Evolutionary conservation across 129 eudicot genomes (phyloP), one percentile per base, ranked within the genome.

Genomic region (Glebionis coronaria): DNA sequence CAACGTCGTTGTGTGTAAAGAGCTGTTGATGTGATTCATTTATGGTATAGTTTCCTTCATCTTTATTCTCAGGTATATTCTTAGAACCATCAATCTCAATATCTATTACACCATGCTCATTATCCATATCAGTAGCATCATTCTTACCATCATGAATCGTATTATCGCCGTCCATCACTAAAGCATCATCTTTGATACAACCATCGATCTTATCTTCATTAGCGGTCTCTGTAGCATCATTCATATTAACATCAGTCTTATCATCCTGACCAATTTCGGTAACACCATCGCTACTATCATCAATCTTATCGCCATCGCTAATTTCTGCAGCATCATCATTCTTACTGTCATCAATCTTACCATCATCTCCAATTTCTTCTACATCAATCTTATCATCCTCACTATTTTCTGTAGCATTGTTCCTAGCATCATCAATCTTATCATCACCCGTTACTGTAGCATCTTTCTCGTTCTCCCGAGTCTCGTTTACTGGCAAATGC

Each of bases 21-120:
- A 72, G 67, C 65, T 78, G 80, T 53, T 70, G 87, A 72, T 70
- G 72, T 52, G 51, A 70, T 45, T 61, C 83, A 61, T 68, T 51
- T 16, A 50, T 51, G n/a, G 47, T 50, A 63, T 45, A 27, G 19
- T 47, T 67, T 52, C 54, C 78, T 25, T 78, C 83, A 20, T 47
- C 40, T 51, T 73, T 63, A 21, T 46, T 61, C 51, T 82, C 78
- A 6, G 65, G 44, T 49, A 78, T 64, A 42, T 82, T 75, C 55
- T 45, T 61, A 29, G 46, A 29, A 18, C 61, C 72, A 44, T 65
- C 56, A 61, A 68, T 42, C 15, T 52, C 78, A 73, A 31, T 57
- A 61, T 67, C 57, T 27, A 68, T 35, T 47, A 61, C 76, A 76
- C 51, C 71, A 46, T 28, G 28, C 38, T 58, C 70, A 56, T 71